These are phyloP conservation scores for Davidsoniella neocaledoniae DNA, from an alignment of 2,329 filamentous ascomycete species.

Conservation along the genomic window DNA sequence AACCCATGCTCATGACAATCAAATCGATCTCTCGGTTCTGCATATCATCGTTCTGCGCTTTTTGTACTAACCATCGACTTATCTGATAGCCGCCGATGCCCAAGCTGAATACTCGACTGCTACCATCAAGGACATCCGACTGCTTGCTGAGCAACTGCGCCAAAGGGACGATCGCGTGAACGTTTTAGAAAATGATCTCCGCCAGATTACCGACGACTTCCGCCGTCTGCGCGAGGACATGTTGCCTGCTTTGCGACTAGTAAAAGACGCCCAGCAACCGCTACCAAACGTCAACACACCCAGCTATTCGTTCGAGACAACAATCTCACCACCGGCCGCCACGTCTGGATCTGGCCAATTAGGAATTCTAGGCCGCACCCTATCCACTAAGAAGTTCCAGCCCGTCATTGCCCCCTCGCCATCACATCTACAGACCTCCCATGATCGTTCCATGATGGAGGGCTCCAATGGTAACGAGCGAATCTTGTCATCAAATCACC, in stretches of 20 bases:
- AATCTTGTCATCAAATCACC: conserved; percentile 49
- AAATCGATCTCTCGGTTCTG: neutral
- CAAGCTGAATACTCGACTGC: conserved; percentile 73
- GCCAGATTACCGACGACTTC: conserved; percentile 75
- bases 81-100: conserved; percentile 60
- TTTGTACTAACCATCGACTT: conserved; percentile 9
- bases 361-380: conserved; percentile 49
- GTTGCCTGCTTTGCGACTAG: conserved; percentile 73
- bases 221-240: conserved; percentile 78
- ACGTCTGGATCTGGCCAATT: conserved; percentile 35
- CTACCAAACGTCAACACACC: conserved; percentile 34
- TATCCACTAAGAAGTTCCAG: conserved; percentile 57
- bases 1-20: neutral
- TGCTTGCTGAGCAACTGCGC: conserved; percentile 76
- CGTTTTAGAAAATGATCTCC: conserved; percentile 66
- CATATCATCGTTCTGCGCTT: neutral
- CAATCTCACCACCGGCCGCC: conserved; percentile 38
- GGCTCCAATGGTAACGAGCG: conserved; percentile 54
- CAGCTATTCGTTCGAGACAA: conserved; percentile 15
- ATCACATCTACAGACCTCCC: conserved; percentile 51
- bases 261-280: conserved; percentile 82
- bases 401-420: conserved; percentile 64
- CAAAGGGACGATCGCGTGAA: conserved; percentile 82
- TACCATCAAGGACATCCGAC: conserved; percentile 82
- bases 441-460: conserved; percentile 48